Evolutionary conservation across 805 yeast genomes (phyloP).

Genomic region (Torulaspora gathmanii): DNA sequence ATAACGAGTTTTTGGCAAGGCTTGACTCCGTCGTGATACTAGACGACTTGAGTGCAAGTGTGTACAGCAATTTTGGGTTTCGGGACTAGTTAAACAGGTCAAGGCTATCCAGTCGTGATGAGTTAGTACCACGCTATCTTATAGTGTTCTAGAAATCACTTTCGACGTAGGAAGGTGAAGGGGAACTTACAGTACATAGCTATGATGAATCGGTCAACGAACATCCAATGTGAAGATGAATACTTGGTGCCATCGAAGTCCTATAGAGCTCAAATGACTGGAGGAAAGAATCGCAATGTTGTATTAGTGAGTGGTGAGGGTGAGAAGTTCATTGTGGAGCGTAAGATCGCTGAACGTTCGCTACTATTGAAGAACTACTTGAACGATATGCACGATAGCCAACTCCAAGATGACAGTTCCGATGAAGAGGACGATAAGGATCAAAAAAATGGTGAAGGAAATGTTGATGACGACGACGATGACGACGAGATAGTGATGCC

Average conservation of each 20-base stretch:
- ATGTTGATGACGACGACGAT: conserved; percentile 49
- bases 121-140: neutral
- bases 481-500: conserved; percentile 77
- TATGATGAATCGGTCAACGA: neutral
- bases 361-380: conserved; percentile 81
- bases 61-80: conserved; percentile 66
- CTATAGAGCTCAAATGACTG: conserved; percentile 8
- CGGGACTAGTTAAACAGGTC: conserved; percentile 1
- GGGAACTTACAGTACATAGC: neutral
- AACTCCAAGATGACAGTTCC: conserved; percentile 53
- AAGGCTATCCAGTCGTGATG: too few relatives aligned
- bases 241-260: neutral
- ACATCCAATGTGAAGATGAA: neutral
- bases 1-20: conserved; percentile 23
- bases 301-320: conserved; percentile 74
- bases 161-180: neutral
- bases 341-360: conserved; percentile 81
- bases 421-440: conserved; percentile 40
- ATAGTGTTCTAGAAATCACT: neutral
- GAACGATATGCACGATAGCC: conserved; percentile 57
- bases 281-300: conserved; percentile 33
- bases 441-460: conserved; percentile 39
- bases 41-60: conserved; percentile 85
- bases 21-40: conserved; percentile 43
- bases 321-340: conserved; percentile 70